phyloP scores from a whole-genome alignment of 108 stramenopile species.

The Poteriospumella lacustris region DNA sequence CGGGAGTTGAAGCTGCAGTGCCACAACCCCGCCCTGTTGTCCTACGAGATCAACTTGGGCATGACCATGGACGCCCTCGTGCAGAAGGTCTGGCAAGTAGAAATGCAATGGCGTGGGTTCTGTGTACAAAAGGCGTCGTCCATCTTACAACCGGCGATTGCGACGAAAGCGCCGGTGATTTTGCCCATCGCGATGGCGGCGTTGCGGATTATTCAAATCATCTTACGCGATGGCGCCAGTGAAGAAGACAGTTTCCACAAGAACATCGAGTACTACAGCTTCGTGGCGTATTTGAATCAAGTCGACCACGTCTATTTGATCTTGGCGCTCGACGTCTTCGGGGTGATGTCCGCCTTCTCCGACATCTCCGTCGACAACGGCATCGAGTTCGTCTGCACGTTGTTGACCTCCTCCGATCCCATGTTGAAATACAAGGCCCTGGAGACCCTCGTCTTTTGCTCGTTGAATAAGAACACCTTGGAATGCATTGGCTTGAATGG shows the following conservation, averaged over 20 bases:
- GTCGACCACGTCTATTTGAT: not conserved
- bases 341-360: not conserved
- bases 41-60: no score
- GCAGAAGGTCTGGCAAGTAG: not conserved
- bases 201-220: conserved; percentile 13
- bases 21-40: not conserved
- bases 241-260: not conserved
- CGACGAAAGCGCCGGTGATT: no score
- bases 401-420: not conserved
- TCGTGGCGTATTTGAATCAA: not conserved
- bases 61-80: not conserved
- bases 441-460: not conserved
- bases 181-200: not conserved
- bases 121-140: not conserved
- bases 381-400: not conserved
- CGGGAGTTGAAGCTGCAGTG: not conserved
- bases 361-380: not conserved
- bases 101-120: not conserved
- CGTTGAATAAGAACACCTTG: not conserved
- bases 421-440: not conserved
- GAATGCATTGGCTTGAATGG: not conserved
- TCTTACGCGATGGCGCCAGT: not conserved
- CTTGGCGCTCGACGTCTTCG: not conserved
- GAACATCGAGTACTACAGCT: not conserved
- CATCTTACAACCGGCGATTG: no score